phyloP scores from a whole-genome alignment of 139 green algal species.

The Yamagishiella unicocca region DNA sequence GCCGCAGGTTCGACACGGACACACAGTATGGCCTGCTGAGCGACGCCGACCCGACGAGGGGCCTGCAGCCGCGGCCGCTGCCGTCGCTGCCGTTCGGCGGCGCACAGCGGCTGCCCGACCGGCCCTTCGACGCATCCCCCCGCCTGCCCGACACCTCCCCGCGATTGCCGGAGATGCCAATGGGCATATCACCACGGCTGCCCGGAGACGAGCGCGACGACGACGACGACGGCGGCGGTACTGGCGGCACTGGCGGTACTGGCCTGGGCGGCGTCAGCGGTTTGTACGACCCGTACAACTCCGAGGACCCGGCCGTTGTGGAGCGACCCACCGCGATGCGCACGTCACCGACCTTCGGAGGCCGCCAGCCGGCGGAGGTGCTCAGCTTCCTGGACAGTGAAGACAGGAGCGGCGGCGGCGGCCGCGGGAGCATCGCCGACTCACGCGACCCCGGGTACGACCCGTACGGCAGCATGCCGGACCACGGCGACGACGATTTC shows the following conservation, averaged over 20 bases:
- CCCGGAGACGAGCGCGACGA: not conserved
- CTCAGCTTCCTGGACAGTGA: constrained; percentile 34
- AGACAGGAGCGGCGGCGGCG: not conserved
- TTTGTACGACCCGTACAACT: constrained; percentile 1
- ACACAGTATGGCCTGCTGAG: constrained; percentile 32
- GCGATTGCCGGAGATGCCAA: not conserved
- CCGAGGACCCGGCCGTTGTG: not conserved
- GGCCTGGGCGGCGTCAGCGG: not conserved
- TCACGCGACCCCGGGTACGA: not conserved
- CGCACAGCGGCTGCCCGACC: not conserved
- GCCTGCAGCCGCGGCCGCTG: not conserved
- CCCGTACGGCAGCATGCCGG: constrained; percentile 7
- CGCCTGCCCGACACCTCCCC: not conserved
- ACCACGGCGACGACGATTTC: not conserved
- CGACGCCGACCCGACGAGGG: not conserved
- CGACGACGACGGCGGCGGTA: not conserved
- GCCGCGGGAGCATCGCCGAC: not conserved
- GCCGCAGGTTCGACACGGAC: constrained; percentile 2
- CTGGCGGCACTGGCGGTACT: not conserved
- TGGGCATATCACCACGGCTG: not conserved
- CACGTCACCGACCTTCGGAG: not conserved
- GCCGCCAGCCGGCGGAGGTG: constrained; percentile 18
- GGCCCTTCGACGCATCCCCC: not conserved
- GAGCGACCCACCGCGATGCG: constrained; percentile 10
- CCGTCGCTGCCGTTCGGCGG: not conserved